Conservation (phyloP, 1,284 basidiomycete species). For the Wolfiporia cocos region DNA sequence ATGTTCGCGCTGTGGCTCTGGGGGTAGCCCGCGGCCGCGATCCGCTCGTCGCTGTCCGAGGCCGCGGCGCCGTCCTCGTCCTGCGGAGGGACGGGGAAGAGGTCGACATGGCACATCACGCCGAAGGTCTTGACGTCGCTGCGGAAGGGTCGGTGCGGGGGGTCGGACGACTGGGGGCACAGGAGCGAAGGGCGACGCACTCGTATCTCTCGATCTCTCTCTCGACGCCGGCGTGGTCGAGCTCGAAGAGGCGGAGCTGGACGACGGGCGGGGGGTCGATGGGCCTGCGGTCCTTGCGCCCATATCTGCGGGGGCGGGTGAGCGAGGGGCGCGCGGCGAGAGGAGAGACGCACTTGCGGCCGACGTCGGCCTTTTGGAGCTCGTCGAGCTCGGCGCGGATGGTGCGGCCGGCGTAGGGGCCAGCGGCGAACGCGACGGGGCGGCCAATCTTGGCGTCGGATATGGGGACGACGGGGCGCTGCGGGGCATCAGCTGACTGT, state of each 20-base stretch:
- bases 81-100: not conserved
- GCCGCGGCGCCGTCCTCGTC: not conserved
- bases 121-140: not conserved
- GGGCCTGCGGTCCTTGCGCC: slow-evolving; percentile 1
- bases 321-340: too few species aligned
- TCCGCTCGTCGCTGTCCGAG: not conserved
- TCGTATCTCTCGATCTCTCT: not conserved
- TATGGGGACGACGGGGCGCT: too few species aligned
- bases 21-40: not conserved
- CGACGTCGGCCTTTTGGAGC: not conserved
- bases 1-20: not conserved
- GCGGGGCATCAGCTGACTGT: too few species aligned
- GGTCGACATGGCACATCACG: not conserved
- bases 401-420: not conserved
- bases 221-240: not conserved
- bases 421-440: not conserved
- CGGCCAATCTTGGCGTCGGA: too few species aligned
- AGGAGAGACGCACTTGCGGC: not conserved
- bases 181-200: too few species aligned
- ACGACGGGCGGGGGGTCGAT: not conserved
- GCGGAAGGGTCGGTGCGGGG: not conserved
- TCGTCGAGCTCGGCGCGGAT: not conserved
- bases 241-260: not conserved
- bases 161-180: not conserved
- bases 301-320: not conserved